Conservation (phyloP, 169 alveolate species). For the Babesia gibsoni region DNA sequence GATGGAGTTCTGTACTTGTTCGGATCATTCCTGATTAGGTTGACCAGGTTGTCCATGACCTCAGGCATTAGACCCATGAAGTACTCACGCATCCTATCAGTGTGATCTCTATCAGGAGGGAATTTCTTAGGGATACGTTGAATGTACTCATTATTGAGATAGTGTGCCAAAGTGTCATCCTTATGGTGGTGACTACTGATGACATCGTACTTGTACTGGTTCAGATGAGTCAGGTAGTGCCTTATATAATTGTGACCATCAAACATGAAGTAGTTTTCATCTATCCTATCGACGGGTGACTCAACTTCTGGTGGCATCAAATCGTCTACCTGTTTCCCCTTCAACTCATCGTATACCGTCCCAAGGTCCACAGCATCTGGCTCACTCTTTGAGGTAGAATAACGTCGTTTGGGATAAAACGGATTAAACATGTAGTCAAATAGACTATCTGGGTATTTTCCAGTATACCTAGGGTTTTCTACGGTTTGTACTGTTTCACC, state of each 20-base stretch:
- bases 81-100: constrained; percentile 23
- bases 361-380: constrained; percentile 7
- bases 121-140: constrained; percentile 22
- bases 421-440: constrained; percentile 10
- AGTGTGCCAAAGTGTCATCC: constrained; percentile 34
- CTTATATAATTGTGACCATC: constrained; percentile 45
- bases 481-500: background rate
- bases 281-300: constrained; percentile 39
- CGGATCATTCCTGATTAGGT: constrained; percentile 58
- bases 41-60: constrained; percentile 60
- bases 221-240: constrained; percentile 44
- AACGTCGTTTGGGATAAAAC: background rate
- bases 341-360: background rate
- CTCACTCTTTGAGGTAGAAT: constrained; percentile 8
- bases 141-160: constrained; percentile 54
- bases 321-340: constrained; percentile 6
- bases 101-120: constrained; percentile 41
- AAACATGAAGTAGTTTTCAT: constrained; percentile 41
- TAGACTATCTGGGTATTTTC: constrained; percentile 5
- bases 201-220: constrained; percentile 47
- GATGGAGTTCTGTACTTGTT: constrained; percentile 54
- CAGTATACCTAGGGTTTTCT: constrained; percentile 9
- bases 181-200: constrained; percentile 48
- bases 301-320: background rate
- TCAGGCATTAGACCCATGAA: constrained; percentile 33